phyloP scores from a whole-genome alignment of 1,139 yeast genomes.

The Ogataea hybrid region DNA sequence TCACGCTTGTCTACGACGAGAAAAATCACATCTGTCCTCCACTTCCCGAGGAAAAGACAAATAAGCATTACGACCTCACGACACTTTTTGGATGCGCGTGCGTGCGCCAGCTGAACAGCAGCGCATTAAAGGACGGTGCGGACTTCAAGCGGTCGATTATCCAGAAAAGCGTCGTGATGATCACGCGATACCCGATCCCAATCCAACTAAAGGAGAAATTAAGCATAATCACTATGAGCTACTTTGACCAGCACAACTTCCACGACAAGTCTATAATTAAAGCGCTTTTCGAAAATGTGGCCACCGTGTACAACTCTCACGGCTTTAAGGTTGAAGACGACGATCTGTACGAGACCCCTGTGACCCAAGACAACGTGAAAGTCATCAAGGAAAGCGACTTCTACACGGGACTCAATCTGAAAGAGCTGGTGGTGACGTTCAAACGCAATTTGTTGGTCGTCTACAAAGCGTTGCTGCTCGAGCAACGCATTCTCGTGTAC shows the following conservation, averaged over 20 bases:
- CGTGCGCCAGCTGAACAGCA: constrained; percentile 74
- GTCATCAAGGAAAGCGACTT: constrained; percentile 49
- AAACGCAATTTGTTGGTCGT: constrained; percentile 62
- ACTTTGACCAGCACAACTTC: constrained; percentile 78
- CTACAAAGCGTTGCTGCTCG: constrained; percentile 75
- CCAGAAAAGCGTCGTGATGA: constrained; percentile 81
- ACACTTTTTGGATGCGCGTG: constrained; percentile 94
- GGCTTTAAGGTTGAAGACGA: constrained; percentile 31
- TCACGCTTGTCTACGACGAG: constrained; percentile 79
- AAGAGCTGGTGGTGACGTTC: constrained; percentile 61
- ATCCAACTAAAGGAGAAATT: constrained; percentile 86
- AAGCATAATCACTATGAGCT: constrained; percentile 84
- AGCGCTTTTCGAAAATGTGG: constrained; percentile 71
- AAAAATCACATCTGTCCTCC: constrained; percentile 42
- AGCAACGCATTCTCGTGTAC: constrained; percentile 64
- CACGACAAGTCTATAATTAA: constrained; percentile 66
- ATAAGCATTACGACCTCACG: constrained; percentile 44
- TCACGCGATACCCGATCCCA: constrained; percentile 85
- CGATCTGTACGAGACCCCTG: constrained; percentile 26
- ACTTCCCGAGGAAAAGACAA: constrained; percentile 27
- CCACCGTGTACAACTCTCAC: constrained; percentile 39
- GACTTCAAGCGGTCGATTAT: constrained; percentile 79
- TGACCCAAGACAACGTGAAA: constrained; percentile 20
- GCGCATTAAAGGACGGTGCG: constrained; percentile 41
- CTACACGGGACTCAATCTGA: constrained; percentile 74